Conservation (phyloP, 495 filamentous ascomycete species). For the Annulohypoxylon bovei region DNA sequence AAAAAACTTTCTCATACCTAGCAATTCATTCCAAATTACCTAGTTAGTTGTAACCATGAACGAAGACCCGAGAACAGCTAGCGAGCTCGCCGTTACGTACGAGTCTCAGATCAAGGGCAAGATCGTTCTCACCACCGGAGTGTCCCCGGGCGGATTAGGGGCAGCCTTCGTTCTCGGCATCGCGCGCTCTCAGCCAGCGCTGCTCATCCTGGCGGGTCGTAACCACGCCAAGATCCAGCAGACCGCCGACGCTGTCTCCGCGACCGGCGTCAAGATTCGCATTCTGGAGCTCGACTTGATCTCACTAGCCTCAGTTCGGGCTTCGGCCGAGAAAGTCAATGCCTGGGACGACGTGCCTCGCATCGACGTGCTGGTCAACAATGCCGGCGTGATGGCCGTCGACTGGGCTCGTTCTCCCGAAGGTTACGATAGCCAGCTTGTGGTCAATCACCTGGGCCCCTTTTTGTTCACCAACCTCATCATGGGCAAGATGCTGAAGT, state of each 20-base stretch:
- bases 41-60: not conserved
- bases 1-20: too few relatives aligned
- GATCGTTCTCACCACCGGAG: slow-evolving; percentile 53
- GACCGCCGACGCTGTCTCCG: slow-evolving; percentile 30
- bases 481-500: slow-evolving; percentile 51
- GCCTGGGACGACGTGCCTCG: slow-evolving; percentile 36
- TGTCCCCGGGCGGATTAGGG: slow-evolving; percentile 48
- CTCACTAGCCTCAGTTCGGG: slow-evolving; percentile 23
- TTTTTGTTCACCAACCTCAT: slow-evolving; percentile 63
- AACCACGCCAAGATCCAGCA: slow-evolving; percentile 30
- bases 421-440: slow-evolving; percentile 59
- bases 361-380: slow-evolving; percentile 48
- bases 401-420: slow-evolving; percentile 50
- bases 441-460: slow-evolving; percentile 58
- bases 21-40: not conserved
- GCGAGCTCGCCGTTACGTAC: slow-evolving; percentile 14
- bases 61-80: slow-evolving; percentile 5
- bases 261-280: slow-evolving; percentile 16
- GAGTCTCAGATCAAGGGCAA: slow-evolving; percentile 30
- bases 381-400: slow-evolving; percentile 52
- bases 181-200: slow-evolving; percentile 36
- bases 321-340: slow-evolving; percentile 31
- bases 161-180: slow-evolving; percentile 44
- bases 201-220: slow-evolving; percentile 43
- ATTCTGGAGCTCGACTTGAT: slow-evolving; percentile 26